Conservation (phyloP, 306 rosid species). For the Arachis hypogaea region DNA sequence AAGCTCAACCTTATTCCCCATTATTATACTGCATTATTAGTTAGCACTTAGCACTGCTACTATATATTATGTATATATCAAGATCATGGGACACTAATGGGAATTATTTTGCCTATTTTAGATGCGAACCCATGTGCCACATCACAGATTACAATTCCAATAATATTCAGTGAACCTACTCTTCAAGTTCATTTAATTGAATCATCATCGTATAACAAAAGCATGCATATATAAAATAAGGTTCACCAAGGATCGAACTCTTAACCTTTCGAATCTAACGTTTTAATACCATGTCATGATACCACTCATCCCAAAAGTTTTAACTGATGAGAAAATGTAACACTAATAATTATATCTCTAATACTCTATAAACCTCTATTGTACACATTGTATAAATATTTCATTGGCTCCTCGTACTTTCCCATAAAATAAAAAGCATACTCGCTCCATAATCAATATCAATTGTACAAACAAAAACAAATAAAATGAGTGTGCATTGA, state of each 20-base stretch:
- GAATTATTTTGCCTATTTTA: slow-evolving; percentile 1
- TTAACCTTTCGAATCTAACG: too few species aligned
- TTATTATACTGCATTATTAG: not conserved
- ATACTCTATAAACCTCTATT: too few species aligned
- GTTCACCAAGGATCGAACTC: too few species aligned
- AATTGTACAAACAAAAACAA: not conserved
- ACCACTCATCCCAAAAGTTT: too few species aligned
- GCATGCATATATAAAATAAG: not conserved
- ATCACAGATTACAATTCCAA: not conserved
- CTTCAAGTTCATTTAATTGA: not conserved
- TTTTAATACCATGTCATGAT: too few species aligned
- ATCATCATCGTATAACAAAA: not conserved
- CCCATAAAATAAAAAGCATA: not conserved
- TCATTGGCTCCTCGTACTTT: too few species aligned
- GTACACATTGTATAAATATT: too few species aligned
- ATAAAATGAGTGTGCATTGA: too few species aligned
- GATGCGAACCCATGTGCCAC: not conserved
- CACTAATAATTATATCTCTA: too few species aligned
- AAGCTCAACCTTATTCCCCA: not conserved
- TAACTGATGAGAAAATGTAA: too few species aligned
- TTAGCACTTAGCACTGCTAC: not conserved
- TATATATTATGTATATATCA: not conserved
- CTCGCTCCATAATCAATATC: not conserved
- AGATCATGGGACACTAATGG: not conserved
- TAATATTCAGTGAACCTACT: slow-evolving; percentile 15